Evolutionary conservation across 352 stramenopile genomes (phyloP), one percentile per base, ranked within the genome.

Genomic region (Elongisporangium prolatum): DNA sequence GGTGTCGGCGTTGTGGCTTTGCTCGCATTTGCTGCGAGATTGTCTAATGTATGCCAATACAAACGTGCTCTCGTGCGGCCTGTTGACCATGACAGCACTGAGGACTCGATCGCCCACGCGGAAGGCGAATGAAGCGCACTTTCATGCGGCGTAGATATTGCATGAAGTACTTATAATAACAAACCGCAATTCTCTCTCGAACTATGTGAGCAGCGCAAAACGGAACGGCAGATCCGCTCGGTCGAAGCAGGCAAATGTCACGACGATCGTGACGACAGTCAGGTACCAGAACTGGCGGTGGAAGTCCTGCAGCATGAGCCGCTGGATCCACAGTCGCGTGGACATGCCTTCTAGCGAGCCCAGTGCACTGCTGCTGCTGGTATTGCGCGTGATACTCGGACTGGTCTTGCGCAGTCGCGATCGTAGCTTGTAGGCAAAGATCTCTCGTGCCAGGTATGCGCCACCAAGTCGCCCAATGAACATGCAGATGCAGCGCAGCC

Each of bases 271-370:
- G 52, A 91, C 84, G 21, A 84, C 71, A 14, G 75, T 91, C n/a
- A 95, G 59, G 52, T 93, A 95, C 82, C 86, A 91, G 56, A 95
- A 95, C 59, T 93, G 86, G 4, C 75, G 76, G 25, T 92, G 82
- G 48, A 93, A 95, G 57, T 95, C 84, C 52, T 89, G 79, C 3
- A 93, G 64, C 84, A 95, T 93, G 21, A 95, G 76, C n/a, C 73
- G 71, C 56, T 95, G 84, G 66, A 95, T 89, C 78, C 84, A 91
- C 44, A 92, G 61, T 0, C 84, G 72, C 10, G 78, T 84, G 20
- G 84, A 82, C 48, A 89, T 65, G n/a, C 79, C 78, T 44, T 90
- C 81, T 14, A 89, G 85, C 24, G 61, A 71, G 22, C 54, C 67
- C 18, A 70, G 56, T 16, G 64, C 48, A 0, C 52, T 59, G 50